Percentiles rank a stretch among this genome's conserved stretches.
These are phyloP conservation scores for Protomyces inouyei DNA, from an alignment of 1,139 yeast species.

Conservation along the genomic window DNA sequence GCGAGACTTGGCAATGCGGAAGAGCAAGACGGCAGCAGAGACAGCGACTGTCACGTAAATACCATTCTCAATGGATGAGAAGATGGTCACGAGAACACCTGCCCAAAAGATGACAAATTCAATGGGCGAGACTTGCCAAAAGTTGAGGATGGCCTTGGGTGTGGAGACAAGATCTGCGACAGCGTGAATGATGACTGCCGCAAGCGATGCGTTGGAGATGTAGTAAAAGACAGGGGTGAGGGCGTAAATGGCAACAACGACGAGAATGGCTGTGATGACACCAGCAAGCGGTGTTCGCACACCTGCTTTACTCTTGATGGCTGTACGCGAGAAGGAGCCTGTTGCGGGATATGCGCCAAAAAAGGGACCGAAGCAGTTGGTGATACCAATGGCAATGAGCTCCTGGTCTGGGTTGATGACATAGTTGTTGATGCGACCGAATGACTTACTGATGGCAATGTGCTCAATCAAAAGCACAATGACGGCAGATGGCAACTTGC, in stretches of 20 bases:
- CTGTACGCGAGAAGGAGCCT: constrained; percentile 92
- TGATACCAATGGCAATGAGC: constrained; percentile 86
- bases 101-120: constrained; percentile 72
- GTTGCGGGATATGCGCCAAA: constrained; percentile 94
- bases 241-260: constrained; percentile 75
- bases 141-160: constrained; percentile 63
- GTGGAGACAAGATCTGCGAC: constrained; percentile 79
- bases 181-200: constrained; percentile 92
- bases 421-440: constrained; percentile 87
- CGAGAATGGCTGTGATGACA: constrained; percentile 83
- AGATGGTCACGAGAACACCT: constrained; percentile 74
- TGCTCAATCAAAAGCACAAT: constrained; percentile 82
- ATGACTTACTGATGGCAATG: constrained; percentile 87
- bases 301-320: constrained; percentile 90
- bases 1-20: constrained; percentile 71
- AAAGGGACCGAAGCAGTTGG: constrained; percentile 84
- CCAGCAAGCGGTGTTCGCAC: constrained; percentile 94
- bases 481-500: constrained; percentile 79
- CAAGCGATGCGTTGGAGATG: constrained; percentile 82
- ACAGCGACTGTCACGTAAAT: constrained; percentile 87
- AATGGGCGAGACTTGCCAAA: constrained; percentile 71
- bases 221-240: constrained; percentile 78
- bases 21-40: constrained; percentile 66
- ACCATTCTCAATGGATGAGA: constrained; percentile 79
- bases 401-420: constrained; percentile 91